Percentiles rank a stretch among this genome's conserved stretches.
phyloP scores from a whole-genome alignment of 1,139 yeast genomes.

The Blastobotrys illinoisensis region DNA sequence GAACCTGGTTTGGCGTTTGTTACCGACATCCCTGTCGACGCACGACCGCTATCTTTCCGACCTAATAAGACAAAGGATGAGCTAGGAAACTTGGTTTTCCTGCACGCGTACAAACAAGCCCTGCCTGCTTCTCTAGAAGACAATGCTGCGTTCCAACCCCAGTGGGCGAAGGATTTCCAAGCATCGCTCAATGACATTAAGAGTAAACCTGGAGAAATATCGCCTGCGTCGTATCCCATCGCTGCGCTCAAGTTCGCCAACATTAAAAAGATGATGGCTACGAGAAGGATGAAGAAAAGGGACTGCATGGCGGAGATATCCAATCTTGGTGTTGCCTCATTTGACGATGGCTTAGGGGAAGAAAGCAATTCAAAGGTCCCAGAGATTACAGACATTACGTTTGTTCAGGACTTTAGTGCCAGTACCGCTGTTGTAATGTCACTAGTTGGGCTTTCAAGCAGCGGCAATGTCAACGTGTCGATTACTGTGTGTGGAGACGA shows the following conservation, averaged over 20 bases:
- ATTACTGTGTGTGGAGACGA: slow-evolving; percentile 8
- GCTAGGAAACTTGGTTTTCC: slow-evolving; percentile 9
- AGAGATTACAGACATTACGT: slow-evolving; percentile 9
- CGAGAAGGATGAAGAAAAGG: background rate
- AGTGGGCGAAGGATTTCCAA: slow-evolving; percentile 13
- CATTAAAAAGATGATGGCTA: slow-evolving; percentile 1
- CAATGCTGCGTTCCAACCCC: slow-evolving; percentile 3
- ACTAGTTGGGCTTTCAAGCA: slow-evolving; percentile 7
- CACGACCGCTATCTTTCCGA: slow-evolving; percentile 9
- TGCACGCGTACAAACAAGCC: background rate
- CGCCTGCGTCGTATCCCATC: slow-evolving; percentile 2
- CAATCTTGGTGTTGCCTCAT: slow-evolving; percentile 9
- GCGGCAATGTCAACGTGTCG: slow-evolving; percentile 6
- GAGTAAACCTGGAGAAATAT: background rate
- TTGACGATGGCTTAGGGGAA: background rate
- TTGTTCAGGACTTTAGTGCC: slow-evolving; percentile 8
- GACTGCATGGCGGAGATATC: slow-evolving; percentile 10
- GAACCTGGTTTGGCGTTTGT: slow-evolving; percentile 6
- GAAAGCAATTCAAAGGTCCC: background rate
- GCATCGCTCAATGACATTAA: slow-evolving; percentile 1
- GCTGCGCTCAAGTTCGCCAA: slow-evolving; percentile 1
- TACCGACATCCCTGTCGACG: slow-evolving; percentile 8
- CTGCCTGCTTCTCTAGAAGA: background rate
- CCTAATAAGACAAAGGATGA: slow-evolving; percentile 3
- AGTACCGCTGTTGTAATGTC: slow-evolving; percentile 9